Evolutionary conservation across 441 rosid species (phyloP).

Genomic region (Cnidoscolus chayamansa): DNA sequence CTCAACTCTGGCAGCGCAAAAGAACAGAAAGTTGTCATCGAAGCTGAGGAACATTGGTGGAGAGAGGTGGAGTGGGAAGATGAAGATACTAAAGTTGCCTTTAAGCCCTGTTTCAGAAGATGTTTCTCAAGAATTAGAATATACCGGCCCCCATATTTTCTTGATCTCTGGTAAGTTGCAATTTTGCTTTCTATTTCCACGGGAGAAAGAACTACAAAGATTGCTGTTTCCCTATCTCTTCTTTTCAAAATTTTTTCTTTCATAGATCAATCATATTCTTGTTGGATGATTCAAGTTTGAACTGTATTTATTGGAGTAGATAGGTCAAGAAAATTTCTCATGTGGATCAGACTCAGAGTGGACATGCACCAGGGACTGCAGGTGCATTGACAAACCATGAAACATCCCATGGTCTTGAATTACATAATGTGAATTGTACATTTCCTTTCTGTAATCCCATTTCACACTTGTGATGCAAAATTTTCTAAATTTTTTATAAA

Average conservation of each 20-base stretch:
- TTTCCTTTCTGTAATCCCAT: too few species aligned
- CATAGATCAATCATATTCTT: too few species aligned
- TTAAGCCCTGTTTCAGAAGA: not conserved
- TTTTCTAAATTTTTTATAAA: too few species aligned
- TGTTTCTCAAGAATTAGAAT: not conserved
- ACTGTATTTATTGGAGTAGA: too few species aligned
- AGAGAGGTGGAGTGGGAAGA: conserved; percentile 12
- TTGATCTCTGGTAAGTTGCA: not conserved
- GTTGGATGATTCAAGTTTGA: too few species aligned
- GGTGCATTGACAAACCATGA: too few species aligned
- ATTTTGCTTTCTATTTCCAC: not conserved
- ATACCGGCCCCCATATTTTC: not conserved
- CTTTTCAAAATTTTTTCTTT: not conserved
- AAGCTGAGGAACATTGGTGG: conserved; percentile 15
- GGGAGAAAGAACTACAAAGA: not conserved
- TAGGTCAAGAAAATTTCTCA: too few species aligned
- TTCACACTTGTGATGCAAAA: too few species aligned
- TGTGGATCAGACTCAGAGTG: too few species aligned
- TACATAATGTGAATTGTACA: too few species aligned
- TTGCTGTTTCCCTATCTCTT: not conserved
- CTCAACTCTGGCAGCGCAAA: conserved; percentile 5
- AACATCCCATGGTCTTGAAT: too few species aligned
- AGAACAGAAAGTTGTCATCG: not conserved
- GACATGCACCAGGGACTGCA: too few species aligned
- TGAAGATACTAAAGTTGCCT: conserved; percentile 9